These are phyloP conservation scores for Cyanidiococcus yangmingshanensis DNA, from an alignment of 23 red algal genomes.

Conservation along the genomic window DNA sequence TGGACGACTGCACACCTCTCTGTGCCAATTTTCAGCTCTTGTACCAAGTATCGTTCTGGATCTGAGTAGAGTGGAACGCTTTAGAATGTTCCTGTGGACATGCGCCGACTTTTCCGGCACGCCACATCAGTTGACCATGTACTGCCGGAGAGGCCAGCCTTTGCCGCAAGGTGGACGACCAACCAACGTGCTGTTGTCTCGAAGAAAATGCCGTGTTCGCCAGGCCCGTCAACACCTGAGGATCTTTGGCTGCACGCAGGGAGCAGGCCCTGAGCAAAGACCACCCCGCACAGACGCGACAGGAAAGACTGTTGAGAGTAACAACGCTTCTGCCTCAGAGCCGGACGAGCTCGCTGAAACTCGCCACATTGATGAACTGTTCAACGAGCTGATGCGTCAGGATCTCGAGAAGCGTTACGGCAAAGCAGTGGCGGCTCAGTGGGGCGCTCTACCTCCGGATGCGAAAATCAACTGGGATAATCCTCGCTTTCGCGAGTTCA, in stretches of 20 bases:
- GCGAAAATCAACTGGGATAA: neutral
- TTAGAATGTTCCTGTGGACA: too few species aligned
- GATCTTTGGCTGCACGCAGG: neutral
- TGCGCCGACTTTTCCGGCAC: too few species aligned
- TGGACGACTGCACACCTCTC: too few species aligned
- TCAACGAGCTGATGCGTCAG: neutral
- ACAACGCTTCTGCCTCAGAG: neutral
- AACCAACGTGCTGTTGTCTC: too few species aligned
- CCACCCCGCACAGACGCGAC: neutral
- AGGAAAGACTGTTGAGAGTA: neutral
- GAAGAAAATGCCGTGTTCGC: too few species aligned
- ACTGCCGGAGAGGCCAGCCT: too few species aligned
- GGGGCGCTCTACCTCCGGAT: neutral
- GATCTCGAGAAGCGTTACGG: neutral
- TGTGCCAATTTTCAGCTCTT: too few species aligned
- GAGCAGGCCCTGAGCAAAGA: neutral
- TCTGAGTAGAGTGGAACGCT: too few species aligned
- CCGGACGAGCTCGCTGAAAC: neutral
- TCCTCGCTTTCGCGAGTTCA: neutral
- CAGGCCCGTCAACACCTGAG: too few species aligned
- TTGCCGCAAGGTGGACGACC: too few species aligned
- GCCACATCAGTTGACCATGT: too few species aligned
- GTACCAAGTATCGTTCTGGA: too few species aligned
- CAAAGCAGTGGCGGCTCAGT: neutral
- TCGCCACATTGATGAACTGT: neutral